Conservation (phyloP, 371 early-diverging fungal species). For the Cokeromyces recurvatus region DNA sequence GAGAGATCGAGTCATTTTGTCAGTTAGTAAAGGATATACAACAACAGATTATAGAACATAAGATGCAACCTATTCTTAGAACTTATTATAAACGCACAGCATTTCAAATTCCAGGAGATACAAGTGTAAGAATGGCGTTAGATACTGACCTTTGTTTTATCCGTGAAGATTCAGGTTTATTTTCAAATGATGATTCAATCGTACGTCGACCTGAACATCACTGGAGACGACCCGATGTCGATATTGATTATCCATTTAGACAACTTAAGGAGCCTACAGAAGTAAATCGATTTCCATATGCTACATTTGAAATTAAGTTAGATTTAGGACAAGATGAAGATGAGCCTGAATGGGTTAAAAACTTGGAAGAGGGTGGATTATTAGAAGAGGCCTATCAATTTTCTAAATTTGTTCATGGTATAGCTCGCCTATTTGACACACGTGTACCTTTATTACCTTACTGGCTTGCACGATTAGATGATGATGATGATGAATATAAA, state of each 20-base stretch:
- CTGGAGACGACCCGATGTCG: slow-evolving; percentile 94
- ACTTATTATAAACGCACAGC: slow-evolving; percentile 98
- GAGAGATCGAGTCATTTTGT: slow-evolving; percentile 73
- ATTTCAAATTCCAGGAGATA: slow-evolving; percentile 98
- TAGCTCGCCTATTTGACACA: slow-evolving; percentile 85
- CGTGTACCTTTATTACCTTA: slow-evolving; percentile 94
- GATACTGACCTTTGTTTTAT: slow-evolving; percentile 98
- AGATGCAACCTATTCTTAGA: slow-evolving; percentile 66
- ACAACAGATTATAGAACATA: slow-evolving; percentile 62
- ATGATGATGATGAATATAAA: slow-evolving; percentile 82
- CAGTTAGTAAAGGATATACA: slow-evolving; percentile 81
- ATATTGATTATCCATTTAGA: slow-evolving; percentile 84
- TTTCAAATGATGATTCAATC: slow-evolving; percentile 48
- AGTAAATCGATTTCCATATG: slow-evolving; percentile 93
- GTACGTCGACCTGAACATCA: slow-evolving; percentile 61
- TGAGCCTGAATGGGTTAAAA: slow-evolving; percentile 93
- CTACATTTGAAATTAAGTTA: slow-evolving; percentile 97
- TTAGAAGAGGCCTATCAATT: slow-evolving; percentile 98
- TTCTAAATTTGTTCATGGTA: slow-evolving; percentile 98
- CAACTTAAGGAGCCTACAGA: slow-evolving; percentile 66
- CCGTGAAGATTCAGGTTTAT: slow-evolving; percentile 81
- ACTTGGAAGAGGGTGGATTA: slow-evolving; percentile 83
- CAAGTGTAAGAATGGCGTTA: slow-evolving; percentile 93
- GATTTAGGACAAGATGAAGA: slow-evolving; percentile 82
- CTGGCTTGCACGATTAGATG: slow-evolving; percentile 88